phyloP scores from a whole-genome alignment of 257 asterid genomes.

The Fraxinus pennsylvanica region DNA sequence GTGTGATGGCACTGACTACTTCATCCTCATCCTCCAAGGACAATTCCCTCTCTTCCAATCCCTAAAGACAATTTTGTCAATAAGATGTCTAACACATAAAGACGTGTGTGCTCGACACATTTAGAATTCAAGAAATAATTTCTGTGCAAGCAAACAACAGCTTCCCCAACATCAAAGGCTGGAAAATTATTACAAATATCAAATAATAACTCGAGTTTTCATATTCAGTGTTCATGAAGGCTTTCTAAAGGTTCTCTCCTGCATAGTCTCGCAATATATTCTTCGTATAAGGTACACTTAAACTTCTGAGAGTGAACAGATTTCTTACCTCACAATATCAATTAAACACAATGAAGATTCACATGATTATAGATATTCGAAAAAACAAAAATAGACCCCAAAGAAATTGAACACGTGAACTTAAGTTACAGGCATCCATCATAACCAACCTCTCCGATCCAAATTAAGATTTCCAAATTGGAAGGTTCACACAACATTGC shows the following conservation, averaged over 20 bases:
- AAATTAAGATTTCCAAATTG: conserved; percentile 78
- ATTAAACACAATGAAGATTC: conserved; percentile 2
- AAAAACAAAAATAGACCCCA: not conserved
- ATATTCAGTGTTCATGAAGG: not conserved
- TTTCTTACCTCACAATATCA: not conserved
- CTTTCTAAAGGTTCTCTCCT: not conserved
- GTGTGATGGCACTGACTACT: conserved; percentile 70
- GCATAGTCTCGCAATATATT: not conserved
- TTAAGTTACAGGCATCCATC: conserved; percentile 11
- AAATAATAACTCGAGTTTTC: not conserved
- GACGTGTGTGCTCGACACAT: not conserved
- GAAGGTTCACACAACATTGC: conserved; percentile 62
- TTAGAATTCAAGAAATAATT: not conserved
- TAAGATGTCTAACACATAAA: conserved; percentile 9
- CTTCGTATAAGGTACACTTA: not conserved
- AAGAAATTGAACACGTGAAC: conserved; percentile 11
- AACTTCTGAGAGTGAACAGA: not conserved
- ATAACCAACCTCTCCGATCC: conserved; percentile 84
- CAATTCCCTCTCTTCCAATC: conserved; percentile 68
- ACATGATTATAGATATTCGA: conserved; percentile 4
- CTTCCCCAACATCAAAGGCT: not conserved
- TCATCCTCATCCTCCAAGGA: conserved; percentile 81
- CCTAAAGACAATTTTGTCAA: conserved; percentile 48
- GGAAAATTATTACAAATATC: not conserved
- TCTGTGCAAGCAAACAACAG: not conserved